These are phyloP conservation scores for Lyophyllum semitale DNA, from an alignment of 768 basidiomycete genomes.

Conservation along the genomic window DNA sequence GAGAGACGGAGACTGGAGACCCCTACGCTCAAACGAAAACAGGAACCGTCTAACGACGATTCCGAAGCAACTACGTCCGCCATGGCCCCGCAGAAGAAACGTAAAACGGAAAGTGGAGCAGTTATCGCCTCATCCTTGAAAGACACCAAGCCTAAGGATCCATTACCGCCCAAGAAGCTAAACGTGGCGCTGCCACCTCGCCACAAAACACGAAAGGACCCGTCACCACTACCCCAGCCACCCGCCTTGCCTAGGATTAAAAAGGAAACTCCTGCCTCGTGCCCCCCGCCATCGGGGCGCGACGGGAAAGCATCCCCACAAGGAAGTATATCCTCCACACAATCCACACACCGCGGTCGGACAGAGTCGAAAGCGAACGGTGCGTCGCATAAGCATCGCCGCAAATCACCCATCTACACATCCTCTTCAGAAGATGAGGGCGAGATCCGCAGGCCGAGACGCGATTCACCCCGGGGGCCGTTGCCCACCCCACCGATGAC, in stretches of 20 bases:
- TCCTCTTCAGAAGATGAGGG: conserved; percentile 63
- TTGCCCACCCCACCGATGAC: conserved; percentile 30
- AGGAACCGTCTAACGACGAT: conserved; percentile 35
- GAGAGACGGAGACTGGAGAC: conserved; percentile 19
- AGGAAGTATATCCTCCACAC: conserved; percentile 19
- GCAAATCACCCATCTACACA: conserved; percentile 64
- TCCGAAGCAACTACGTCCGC: conserved; percentile 21
- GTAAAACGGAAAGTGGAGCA: conserved; percentile 40
- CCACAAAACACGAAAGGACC: conserved; percentile 41
- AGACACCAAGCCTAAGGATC: conserved; percentile 22
- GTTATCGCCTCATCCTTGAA: conserved; percentile 15
- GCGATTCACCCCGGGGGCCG: conserved; percentile 7
- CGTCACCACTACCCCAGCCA: conserved; percentile 31
- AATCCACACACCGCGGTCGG: conserved; percentile 13
- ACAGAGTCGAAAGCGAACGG: conserved; percentile 20
- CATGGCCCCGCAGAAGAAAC: conserved; percentile 37
- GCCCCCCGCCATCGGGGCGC: not conserved
- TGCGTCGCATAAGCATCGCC: conserved; percentile 38
- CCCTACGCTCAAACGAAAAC: conserved; percentile 42
- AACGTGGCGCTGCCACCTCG: conserved; percentile 25
- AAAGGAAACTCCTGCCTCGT: conserved; percentile 6
- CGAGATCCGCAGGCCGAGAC: conserved; percentile 29
- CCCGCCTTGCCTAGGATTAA: conserved; percentile 21
- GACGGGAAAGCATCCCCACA: conserved; percentile 13
- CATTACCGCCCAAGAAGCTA: conserved; percentile 39